Evolutionary conservation across 2,329 filamentous ascomycete genomes (phyloP).

Genomic region (Phialophora expanda): DNA sequence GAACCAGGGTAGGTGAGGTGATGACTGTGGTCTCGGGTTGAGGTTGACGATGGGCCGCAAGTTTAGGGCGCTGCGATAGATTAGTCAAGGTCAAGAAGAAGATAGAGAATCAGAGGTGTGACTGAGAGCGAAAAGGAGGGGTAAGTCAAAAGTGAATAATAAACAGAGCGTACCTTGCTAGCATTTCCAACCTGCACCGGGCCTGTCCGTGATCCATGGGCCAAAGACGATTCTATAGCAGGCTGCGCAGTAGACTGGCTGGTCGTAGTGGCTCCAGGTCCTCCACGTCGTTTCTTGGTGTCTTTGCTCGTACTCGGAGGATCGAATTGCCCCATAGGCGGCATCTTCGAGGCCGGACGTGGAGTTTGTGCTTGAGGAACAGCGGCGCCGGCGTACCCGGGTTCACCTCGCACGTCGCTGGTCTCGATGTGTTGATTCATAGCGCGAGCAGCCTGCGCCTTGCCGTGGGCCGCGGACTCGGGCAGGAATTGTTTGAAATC

Average conservation of each 20-base stretch:
- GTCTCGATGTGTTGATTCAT: conserved; percentile 67
- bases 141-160: conserved; percentile 7
- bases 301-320: conserved; percentile 83
- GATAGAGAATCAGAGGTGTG: not conserved
- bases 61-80: conserved; percentile 32
- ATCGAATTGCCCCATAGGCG: conserved; percentile 93
- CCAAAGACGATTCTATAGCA: conserved; percentile 44
- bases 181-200: conserved; percentile 49
- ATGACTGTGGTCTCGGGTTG: conserved; percentile 62
- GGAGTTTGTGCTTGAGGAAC: conserved; percentile 57
- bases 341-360: conserved; percentile 69
- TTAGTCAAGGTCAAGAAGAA: not conserved
- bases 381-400: conserved; percentile 51
- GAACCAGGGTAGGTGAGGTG: conserved; percentile 80
- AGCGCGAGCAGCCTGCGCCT: conserved; percentile 62
- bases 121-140: not conserved
- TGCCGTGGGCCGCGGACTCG: conserved; percentile 77
- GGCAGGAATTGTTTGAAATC: conserved; percentile 99
- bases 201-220: conserved; percentile 45
- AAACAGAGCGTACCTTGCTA: conserved; percentile 57
- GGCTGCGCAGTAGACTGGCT: conserved; percentile 42
- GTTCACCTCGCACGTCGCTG: conserved; percentile 66
- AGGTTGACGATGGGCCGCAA: conserved; percentile 31
- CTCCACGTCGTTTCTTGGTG: conserved; percentile 81
- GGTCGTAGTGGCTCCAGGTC: conserved; percentile 47